Base-by-base conservation (phyloP, 2,329 filamentous ascomycete species). In the Thermochaetoides dissita region DNA sequence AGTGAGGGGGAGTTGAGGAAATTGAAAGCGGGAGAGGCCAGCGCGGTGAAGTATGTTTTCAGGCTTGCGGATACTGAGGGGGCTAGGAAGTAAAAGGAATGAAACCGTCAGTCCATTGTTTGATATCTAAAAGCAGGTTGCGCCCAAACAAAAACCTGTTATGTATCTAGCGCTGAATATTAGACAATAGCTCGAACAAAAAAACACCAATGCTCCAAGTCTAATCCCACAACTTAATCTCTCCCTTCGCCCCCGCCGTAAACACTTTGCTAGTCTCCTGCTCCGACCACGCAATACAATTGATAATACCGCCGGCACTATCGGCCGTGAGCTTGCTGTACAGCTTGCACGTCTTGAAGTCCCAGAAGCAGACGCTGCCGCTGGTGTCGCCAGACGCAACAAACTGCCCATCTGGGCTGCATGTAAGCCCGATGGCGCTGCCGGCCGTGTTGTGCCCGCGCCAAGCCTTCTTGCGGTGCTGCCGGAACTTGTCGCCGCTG, bases 341-440 rank as follows among this genome's bases (percentile, higher is more conserved):
- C 87, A 98, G 89, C 66, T 95, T 96, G 62, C 89, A 94, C 34
- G 87, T 95, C 74, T 98, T 98, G 85, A 88, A 98, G 63, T 96
- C 91, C 86, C 88, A 98, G 65, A 96, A 95, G 63, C 84, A 94
- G 38, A 94, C 78, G 55, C 76, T 95, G 32, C 93, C 91, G 10
- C 76, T 86, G 40, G 78, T 84, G 61, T 98, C 91, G 47, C 91
- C 91, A 11, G 76, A 84, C 12, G 79, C 81, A 42, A 98, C 69
- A 59, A 95, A 94, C 57, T 94, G 86, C 0, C 91, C 91, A 59
- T 96, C 91, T 1, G 88, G 85, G 54, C 79, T 86, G 57, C 93
- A 82, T 40, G 82, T 79, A 39, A 98, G 72, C 55, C 94, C 91
- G 48, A 96, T 86, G 2, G 83, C 88, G 55, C 93, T 88, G 3